Evolutionary conservation across 768 basidiomycete species (phyloP).

Genomic region (Cubamyces sp.): DNA sequence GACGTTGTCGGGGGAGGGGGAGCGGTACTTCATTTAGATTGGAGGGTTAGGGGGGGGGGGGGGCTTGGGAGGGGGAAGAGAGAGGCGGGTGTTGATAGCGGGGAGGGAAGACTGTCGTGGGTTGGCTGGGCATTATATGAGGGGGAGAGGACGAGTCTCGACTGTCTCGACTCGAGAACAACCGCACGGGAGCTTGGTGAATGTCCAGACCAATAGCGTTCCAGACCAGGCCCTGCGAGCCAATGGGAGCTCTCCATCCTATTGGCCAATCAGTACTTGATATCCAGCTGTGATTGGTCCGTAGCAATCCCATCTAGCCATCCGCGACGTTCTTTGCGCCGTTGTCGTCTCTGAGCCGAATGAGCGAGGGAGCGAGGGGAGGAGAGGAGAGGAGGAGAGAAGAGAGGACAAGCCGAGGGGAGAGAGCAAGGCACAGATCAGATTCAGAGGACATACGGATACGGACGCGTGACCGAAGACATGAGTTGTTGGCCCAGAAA

Average conservation of each 20-base stretch:
- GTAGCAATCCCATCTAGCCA: neutral
- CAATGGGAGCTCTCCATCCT: conserved; percentile 29
- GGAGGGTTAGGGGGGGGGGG: conserved; percentile 8
- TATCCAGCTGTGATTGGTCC: conserved; percentile 14
- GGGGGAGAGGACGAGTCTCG: conserved; percentile 30
- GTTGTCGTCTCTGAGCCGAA: neutral
- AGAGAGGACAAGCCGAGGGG: neutral
- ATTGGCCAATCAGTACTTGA: conserved; percentile 27
- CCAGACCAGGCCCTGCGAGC: conserved; percentile 27
- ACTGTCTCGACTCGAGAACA: conserved; percentile 31
- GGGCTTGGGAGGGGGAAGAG: conserved; percentile 4
- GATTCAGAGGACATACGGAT: too few species aligned
- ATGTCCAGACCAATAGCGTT: conserved; percentile 33
- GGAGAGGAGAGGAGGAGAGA: neutral
- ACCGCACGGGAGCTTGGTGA: conserved; percentile 27
- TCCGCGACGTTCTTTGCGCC: neutral
- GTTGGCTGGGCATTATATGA: conserved; percentile 29
- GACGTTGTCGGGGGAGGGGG: conserved; percentile 26
- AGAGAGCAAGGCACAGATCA: too few species aligned
- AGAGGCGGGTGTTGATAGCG: conserved; percentile 33
- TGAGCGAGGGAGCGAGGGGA: neutral
- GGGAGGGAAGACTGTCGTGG: conserved; percentile 24
- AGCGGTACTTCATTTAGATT: conserved; percentile 29
- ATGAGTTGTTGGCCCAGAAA: neutral
- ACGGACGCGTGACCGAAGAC: conserved; percentile 1